Percentiles rank a stretch among this genome's conserved stretches.
Evolutionary conservation across 352 stramenopile species (phyloP).

Genomic region (Phytophthora hibernalis): DNA sequence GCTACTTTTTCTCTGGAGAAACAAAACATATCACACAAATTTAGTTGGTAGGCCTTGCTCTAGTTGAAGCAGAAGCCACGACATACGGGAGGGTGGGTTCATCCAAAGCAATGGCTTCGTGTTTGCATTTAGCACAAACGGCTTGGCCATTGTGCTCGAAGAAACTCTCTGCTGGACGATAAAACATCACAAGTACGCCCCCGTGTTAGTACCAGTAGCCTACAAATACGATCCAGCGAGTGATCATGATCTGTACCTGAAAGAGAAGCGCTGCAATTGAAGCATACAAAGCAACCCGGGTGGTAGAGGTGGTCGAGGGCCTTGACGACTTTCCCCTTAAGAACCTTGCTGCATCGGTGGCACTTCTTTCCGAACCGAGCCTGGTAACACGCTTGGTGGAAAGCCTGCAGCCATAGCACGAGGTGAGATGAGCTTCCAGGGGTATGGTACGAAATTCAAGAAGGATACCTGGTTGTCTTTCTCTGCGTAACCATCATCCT

Average conservation of each 20-base stretch:
- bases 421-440: conserved; percentile 4
- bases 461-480: conserved; percentile 72
- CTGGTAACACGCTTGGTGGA: conserved; percentile 85
- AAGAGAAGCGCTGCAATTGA: conserved; percentile 75
- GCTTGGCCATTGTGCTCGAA: conserved; percentile 82
- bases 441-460: not conserved
- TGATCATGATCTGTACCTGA: conserved; percentile 48
- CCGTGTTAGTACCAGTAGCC: conserved; percentile 27
- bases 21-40: not conserved
- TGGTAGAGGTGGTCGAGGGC: conserved; percentile 87
- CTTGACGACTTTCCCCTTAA: conserved; percentile 89
- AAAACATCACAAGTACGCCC: conserved; percentile 22
- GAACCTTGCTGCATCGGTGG: conserved; percentile 75
- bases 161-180: conserved; percentile 74
- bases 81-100: conserved; percentile 59
- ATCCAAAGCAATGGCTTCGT: conserved; percentile 66
- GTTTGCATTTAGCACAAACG: conserved; percentile 83
- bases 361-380: conserved; percentile 82
- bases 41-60: not conserved
- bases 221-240: not conserved
- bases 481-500: conserved; percentile 85
- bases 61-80: conserved; percentile 7
- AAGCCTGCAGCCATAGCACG: conserved; percentile 46
- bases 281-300: conserved; percentile 86
- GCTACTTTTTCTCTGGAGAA: conserved; percentile 55